phyloP scores from a whole-genome alignment of 108 stramenopile genomes.

The Mediolabrus comicus region DNA sequence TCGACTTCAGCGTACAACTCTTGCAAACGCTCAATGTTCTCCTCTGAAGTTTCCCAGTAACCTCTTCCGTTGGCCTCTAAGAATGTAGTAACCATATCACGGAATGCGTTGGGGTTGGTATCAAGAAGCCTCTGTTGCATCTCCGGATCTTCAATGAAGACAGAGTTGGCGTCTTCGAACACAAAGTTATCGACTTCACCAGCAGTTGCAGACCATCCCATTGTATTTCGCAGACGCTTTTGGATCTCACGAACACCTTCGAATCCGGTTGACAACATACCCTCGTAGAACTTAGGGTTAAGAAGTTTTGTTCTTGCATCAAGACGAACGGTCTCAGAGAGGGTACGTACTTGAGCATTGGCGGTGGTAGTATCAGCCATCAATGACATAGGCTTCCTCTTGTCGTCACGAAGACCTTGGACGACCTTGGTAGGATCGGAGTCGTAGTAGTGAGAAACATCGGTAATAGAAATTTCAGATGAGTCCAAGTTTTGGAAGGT shows the following conservation, averaged over 20 bases:
- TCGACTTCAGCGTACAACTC: slow-evolving; percentile 97
- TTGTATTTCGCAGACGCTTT: slow-evolving; percentile 96
- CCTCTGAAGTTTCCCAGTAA: slow-evolving; percentile 92
- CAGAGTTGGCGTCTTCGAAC: slow-evolving; percentile 95
- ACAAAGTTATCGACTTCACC: slow-evolving; percentile 98
- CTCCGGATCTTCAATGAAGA: slow-evolving; percentile 93
- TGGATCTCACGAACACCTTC: slow-evolving; percentile 97
- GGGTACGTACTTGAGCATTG: slow-evolving; percentile 93
- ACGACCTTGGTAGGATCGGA: slow-evolving; percentile 98
- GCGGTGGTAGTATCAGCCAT: slow-evolving; percentile 98
- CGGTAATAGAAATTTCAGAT: slow-evolving; percentile 95
- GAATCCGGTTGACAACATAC: slow-evolving; percentile 96
- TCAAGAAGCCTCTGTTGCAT: slow-evolving; percentile 94
- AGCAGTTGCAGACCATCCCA: slow-evolving; percentile 98
- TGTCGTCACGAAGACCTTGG: slow-evolving; percentile 92
- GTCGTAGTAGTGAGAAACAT: slow-evolving; percentile 97
- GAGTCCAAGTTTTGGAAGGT: slow-evolving; percentile 98
- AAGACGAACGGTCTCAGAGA: slow-evolving; percentile 93
- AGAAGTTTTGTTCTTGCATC: slow-evolving; percentile 97
- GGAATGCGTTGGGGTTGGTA: slow-evolving; percentile 96
- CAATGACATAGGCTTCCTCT: slow-evolving; percentile 93
- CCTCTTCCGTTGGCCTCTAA: slow-evolving; percentile 96
- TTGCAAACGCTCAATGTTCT: slow-evolving; percentile 94
- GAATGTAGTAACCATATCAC: slow-evolving; percentile 97
- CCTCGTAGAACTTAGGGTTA: slow-evolving; percentile 98